Percentiles rank a stretch among this genome's conserved stretches.
These are phyloP conservation scores for Sclerotinia borealis DNA, from an alignment of 2,329 filamentous ascomycete genomes.

Conservation along the genomic window DNA sequence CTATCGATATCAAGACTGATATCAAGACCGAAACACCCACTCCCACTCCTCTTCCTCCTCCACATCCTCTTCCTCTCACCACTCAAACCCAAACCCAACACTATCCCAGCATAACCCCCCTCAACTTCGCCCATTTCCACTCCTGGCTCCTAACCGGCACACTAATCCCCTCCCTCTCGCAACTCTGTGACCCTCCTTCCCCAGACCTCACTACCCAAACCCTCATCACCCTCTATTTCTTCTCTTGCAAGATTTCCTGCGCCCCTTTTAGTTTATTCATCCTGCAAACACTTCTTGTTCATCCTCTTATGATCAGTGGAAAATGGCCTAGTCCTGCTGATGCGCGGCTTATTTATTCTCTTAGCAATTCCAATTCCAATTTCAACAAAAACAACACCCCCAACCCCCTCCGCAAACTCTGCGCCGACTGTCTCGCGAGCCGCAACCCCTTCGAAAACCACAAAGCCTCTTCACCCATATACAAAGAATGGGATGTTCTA, in stretches of 20 bases:
- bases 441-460: not conserved
- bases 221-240: not conserved
- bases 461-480: not conserved
- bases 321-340: not conserved
- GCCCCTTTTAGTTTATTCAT: constrained; percentile 6
- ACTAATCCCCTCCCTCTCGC: not conserved
- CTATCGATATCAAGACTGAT: too few species aligned
- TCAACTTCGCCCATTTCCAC: constrained; percentile 12
- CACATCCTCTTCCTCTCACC: too few species aligned
- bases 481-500: not conserved
- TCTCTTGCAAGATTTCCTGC: not conserved
- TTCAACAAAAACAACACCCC: too few species aligned
- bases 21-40: not conserved
- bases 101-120: not conserved
- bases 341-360: not conserved
- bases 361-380: too few species aligned
- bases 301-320: not conserved
- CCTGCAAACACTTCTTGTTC: not conserved
- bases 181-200: not conserved
- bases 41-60: too few species aligned
- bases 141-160: constrained; percentile 12
- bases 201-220: not conserved
- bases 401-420: not conserved
- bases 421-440: constrained; percentile 4
- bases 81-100: not conserved